phyloP scores from a whole-genome alignment of 208 protist genomes.

The Tetramitus jugosus region DNA sequence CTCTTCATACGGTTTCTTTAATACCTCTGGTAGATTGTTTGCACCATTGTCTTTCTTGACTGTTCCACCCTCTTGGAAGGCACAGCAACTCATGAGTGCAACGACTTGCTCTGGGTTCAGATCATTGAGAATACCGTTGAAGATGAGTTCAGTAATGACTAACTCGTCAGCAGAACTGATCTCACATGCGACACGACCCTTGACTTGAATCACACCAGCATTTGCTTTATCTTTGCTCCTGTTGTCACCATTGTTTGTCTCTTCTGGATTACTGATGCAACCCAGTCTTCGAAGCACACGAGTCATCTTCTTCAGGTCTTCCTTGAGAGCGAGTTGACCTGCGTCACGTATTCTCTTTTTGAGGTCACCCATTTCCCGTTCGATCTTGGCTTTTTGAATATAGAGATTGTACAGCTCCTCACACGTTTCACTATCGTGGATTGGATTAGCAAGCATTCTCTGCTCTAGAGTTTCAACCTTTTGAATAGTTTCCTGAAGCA shows the following conservation, averaged over 20 bases:
- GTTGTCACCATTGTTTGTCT: no score
- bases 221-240: no score
- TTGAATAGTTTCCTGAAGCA: conserved; percentile 54
- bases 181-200: conserved; percentile 94
- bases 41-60: conserved; percentile 66
- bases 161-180: conserved; percentile 96
- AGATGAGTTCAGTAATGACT: conserved; percentile 95
- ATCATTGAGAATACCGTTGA: conserved; percentile 93
- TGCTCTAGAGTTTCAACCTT: neutral
- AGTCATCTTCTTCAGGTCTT: conserved; percentile 90
- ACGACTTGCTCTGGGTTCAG: conserved; percentile 87
- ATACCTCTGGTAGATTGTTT: conserved; percentile 28
- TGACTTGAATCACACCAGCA: conserved; percentile 85
- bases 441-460: neutral
- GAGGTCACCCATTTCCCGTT: conserved; percentile 14
- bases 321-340: conserved; percentile 47
- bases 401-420: neutral
- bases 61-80: conserved; percentile 88
- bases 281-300: conserved; percentile 87
- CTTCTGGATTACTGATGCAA: conserved; percentile 89
- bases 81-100: conserved; percentile 84
- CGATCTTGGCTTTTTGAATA: neutral
- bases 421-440: neutral
- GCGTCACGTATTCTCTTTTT: conserved; percentile 34
- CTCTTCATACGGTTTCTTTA: conserved; percentile 51